A percentile compares a stretch with the other conserved stretches of the same genome.
phyloP scores from a whole-genome alignment of 331 rosid species.

The Quercus phellos region DNA sequence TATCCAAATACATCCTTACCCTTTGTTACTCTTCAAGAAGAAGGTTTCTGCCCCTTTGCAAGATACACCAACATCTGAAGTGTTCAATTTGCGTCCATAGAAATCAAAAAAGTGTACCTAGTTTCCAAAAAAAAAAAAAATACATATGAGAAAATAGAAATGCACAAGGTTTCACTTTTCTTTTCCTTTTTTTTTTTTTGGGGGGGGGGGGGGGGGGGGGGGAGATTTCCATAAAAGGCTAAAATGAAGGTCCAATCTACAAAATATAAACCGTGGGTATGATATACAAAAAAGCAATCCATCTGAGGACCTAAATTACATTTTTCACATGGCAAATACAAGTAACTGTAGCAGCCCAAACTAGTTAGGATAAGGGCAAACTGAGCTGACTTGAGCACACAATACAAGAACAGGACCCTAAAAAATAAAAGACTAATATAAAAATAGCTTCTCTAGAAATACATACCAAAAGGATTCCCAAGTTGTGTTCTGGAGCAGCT shows the following conservation, averaged over 20 bases:
- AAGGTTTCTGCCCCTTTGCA: slow-evolving; percentile 72
- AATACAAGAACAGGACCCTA: background rate
- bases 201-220: too few species aligned
- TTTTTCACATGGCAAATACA: background rate
- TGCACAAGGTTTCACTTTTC: background rate
- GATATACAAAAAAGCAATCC: background rate
- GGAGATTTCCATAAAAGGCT: too few species aligned
- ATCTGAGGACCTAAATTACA: background rate
- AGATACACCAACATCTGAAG: slow-evolving; percentile 89
- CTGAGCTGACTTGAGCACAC: background rate
- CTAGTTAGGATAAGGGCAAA: background rate
- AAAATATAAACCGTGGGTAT: background rate
- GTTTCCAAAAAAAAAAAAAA: slow-evolving; percentile 8
- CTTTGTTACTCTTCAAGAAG: slow-evolving; percentile 63
- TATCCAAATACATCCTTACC: slow-evolving; percentile 30
- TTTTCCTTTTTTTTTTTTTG: background rate
- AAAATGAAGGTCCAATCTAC: background rate
- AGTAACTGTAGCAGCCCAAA: background rate
- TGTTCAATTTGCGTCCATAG: slow-evolving; percentile 88
- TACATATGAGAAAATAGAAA: slow-evolving; percentile 7
- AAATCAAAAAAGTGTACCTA: slow-evolving; percentile 87
- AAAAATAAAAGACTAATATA: background rate
- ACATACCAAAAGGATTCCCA: slow-evolving; percentile 90
- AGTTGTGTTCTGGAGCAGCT: slow-evolving; percentile 52
- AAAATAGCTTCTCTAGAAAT: background rate